Conservation (phyloP, 2,329 filamentous ascomycete species). For the Ophiostoma pallidulum region DNA sequence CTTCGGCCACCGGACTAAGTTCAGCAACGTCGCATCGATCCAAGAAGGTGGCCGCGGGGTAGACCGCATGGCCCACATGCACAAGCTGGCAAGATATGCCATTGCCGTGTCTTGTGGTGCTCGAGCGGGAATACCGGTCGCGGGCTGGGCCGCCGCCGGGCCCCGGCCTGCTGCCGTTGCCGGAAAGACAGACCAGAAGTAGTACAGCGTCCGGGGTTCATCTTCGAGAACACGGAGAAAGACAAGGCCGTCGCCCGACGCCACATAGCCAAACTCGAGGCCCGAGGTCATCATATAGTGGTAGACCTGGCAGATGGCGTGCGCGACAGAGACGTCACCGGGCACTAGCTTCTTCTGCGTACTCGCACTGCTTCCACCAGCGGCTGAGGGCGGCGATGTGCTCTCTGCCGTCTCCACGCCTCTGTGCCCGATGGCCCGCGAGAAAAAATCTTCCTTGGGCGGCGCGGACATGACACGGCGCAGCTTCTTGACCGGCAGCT, state of each 20-base stretch:
- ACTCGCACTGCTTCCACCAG: too few relatives aligned
- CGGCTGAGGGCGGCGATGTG: too few relatives aligned
- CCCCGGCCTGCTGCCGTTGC: neutral
- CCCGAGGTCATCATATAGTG: conserved; percentile 11
- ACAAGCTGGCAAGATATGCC: conserved; percentile 3
- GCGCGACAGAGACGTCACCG: conserved; percentile 2
- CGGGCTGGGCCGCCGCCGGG: neutral
- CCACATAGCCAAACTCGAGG: conserved; percentile 8
- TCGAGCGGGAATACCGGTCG: neutral
- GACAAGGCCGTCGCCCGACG: conserved; percentile 7
- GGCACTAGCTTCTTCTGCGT: neutral
- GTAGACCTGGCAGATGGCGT: conserved; percentile 6
- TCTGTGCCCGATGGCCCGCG: neutral
- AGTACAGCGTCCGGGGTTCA: conserved; percentile 7
- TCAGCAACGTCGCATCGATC: neutral
- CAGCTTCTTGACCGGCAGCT: neutral
- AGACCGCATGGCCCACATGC: neutral
- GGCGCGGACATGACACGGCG: neutral
- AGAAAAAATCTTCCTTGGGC: conserved; percentile 8
- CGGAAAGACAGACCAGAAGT: conserved; percentile 3
- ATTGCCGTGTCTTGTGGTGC: neutral
- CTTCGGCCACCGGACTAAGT: conserved; percentile 1
- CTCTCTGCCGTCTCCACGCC: neutral
- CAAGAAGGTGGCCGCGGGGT: neutral
- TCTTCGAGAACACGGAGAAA: conserved; percentile 5